These are phyloP conservation scores for Prinsepia uniflora DNA, from an alignment of 306 rosid species.

Conservation along the genomic window DNA sequence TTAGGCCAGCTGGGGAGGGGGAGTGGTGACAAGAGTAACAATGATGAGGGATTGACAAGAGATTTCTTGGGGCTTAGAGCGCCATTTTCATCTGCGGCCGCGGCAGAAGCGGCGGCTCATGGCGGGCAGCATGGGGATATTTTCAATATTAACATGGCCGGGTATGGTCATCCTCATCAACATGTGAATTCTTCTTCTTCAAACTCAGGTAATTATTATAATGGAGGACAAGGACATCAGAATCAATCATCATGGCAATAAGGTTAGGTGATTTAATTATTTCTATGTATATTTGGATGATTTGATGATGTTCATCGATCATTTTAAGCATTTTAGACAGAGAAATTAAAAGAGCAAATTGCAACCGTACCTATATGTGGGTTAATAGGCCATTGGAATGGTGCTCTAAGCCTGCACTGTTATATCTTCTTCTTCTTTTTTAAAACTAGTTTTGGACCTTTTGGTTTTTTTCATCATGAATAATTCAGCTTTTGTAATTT, in stretches of 20 bases:
- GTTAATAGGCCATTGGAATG: constrained; percentile 11
- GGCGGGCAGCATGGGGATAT: constrained; percentile 33
- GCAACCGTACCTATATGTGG: constrained; percentile 3
- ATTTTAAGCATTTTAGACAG: not conserved
- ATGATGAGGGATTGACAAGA: constrained; percentile 48
- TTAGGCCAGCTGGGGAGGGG: not conserved
- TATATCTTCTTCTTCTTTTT: not conserved
- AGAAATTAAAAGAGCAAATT: not conserved
- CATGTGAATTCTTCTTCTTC: constrained; percentile 34
- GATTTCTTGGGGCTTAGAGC: constrained; percentile 66
- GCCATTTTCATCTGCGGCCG: constrained; percentile 17
- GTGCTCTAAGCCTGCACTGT: constrained; percentile 15
- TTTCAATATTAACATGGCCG: constrained; percentile 41
- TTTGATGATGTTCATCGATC: not conserved
- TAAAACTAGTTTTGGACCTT: not conserved
- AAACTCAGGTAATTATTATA: not conserved
- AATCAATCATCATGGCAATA: constrained; percentile 47
- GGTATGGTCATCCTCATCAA: constrained; percentile 25
- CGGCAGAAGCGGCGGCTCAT: not conserved
- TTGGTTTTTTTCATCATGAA: not conserved
- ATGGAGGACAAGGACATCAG: constrained; percentile 33
- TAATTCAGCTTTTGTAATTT: not conserved
- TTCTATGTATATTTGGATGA: not conserved
- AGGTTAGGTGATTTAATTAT: constrained; percentile 19
- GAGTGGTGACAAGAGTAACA: not conserved